Evolutionary conservation across 2,329 filamentous ascomycete genomes (phyloP).

Genomic region (Sordariomycetes sp.): DNA sequence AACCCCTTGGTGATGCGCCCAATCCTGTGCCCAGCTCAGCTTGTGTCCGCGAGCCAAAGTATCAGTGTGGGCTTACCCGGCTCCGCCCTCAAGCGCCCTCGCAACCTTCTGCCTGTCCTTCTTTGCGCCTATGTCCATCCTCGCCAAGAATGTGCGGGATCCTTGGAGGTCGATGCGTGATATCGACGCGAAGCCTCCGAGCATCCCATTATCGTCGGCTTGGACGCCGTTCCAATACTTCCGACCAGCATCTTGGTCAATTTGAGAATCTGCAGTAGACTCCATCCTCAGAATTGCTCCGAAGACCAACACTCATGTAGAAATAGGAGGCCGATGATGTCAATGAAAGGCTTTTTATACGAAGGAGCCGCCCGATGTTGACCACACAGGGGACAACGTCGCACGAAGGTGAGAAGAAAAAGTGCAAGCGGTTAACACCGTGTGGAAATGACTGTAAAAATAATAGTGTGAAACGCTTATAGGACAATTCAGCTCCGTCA

Average conservation of each 20-base stretch:
- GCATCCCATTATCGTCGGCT: constrained; percentile 59
- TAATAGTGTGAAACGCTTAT: too few species aligned
- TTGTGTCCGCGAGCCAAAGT: neutral
- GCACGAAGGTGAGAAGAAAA: too few species aligned
- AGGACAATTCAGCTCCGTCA: too few species aligned
- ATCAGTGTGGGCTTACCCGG: constrained; percentile 20
- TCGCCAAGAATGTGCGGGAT: constrained; percentile 59
- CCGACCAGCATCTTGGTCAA: constrained; percentile 23
- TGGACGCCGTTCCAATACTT: constrained; percentile 38
- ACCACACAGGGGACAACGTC: too few species aligned
- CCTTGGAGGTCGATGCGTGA: constrained; percentile 61
- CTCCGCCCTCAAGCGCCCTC: constrained; percentile 26
- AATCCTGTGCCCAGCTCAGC: constrained; percentile 42
- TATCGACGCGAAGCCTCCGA: constrained; percentile 43
- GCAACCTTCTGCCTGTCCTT: constrained; percentile 18
- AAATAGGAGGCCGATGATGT: too few species aligned
- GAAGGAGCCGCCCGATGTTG: too few species aligned
- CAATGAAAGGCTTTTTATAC: too few species aligned
- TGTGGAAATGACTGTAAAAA: too few species aligned
- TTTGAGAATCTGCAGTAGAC: constrained; percentile 19
- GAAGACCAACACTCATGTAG: too few species aligned
- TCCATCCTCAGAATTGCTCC: too few species aligned
- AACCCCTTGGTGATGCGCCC: constrained; percentile 75
- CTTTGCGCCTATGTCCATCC: constrained; percentile 40
- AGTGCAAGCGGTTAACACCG: too few species aligned